Conservation (phyloP, 2,329 filamentous ascomycete species). For the Hortaea sp. region DNA sequence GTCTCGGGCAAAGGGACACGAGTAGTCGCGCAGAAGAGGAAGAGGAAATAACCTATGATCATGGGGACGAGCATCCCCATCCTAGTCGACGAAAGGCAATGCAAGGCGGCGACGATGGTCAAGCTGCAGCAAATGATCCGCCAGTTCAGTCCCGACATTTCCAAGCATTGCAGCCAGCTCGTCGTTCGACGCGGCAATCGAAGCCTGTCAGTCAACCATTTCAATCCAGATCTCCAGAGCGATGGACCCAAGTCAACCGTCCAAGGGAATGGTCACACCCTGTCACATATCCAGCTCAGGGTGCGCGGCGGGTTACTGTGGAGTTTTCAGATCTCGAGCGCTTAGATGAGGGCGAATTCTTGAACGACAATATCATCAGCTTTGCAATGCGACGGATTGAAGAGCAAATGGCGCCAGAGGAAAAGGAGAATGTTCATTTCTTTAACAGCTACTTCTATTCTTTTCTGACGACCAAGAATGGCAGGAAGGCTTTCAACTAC, state of each 20-base stretch:
- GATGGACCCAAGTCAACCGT: conserved; percentile 16
- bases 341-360: conserved; percentile 71
- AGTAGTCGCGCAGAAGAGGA: neutral
- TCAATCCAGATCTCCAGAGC: neutral
- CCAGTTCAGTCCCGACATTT: neutral
- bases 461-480: conserved; percentile 51
- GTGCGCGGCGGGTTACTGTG: conserved; percentile 54
- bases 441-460: conserved; percentile 92
- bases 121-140: neutral
- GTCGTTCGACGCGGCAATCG: neutral
- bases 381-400: conserved; percentile 61
- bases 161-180: neutral
- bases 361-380: conserved; percentile 87
- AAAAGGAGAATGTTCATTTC: conserved; percentile 59
- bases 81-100: neutral
- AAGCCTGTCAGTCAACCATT: neutral
- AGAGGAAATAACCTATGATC: neutral
- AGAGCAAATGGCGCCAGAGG: conserved; percentile 20
- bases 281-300: conserved; percentile 50
- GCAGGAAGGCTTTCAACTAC: conserved; percentile 61
- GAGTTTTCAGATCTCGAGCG: conserved; percentile 63
- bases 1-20: neutral
- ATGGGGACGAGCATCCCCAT: neutral
- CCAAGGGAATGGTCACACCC: conserved; percentile 29
- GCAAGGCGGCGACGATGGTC: neutral